Percentiles rank a stretch among this genome's conserved stretches.
Evolutionary conservation across 1,284 basidiomycete genomes (phyloP).

Genomic region (Quambalaria eucalypti): DNA sequence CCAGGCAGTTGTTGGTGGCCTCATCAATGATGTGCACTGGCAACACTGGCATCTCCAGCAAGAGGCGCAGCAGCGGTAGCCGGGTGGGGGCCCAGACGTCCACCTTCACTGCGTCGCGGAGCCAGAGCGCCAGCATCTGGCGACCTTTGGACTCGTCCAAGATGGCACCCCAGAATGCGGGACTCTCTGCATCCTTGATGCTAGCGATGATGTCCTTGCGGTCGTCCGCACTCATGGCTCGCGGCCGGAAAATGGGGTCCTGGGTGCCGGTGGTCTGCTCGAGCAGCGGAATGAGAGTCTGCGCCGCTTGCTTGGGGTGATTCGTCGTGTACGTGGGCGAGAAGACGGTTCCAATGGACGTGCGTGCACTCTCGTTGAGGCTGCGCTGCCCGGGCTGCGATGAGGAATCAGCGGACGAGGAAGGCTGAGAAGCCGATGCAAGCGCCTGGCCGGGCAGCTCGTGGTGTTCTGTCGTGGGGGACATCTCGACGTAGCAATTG

Average conservation of each 20-base stretch:
- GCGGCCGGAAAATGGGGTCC: not conserved
- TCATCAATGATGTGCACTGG: not conserved
- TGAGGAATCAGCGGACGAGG: too few species aligned
- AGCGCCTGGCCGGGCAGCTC: too few species aligned
- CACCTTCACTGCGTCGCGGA: not conserved
- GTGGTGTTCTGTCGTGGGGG: too few species aligned
- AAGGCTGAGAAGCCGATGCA: too few species aligned
- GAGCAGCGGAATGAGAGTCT: not conserved
- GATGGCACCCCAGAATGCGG: not conserved
- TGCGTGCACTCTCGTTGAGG: not conserved
- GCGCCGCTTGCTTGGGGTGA: not conserved
- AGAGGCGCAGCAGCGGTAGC: not conserved
- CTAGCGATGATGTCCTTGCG: conserved; percentile 2
- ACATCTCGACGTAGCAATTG: too few species aligned
- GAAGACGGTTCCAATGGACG: not conserved
- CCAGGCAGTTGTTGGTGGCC: not conserved
- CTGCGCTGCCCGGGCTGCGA: not conserved
- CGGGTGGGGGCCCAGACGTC: not conserved
- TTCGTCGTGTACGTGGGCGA: not conserved
- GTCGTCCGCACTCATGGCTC: not conserved
- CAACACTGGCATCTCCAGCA: not conserved
- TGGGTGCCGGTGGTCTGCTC: not conserved
- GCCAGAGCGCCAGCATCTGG: not conserved
- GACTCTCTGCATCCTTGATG: not conserved
- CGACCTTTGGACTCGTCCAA: not conserved